phyloP scores from a whole-genome alignment of 78 protist genomes.

The Dictyostelium purpureum region DNA sequence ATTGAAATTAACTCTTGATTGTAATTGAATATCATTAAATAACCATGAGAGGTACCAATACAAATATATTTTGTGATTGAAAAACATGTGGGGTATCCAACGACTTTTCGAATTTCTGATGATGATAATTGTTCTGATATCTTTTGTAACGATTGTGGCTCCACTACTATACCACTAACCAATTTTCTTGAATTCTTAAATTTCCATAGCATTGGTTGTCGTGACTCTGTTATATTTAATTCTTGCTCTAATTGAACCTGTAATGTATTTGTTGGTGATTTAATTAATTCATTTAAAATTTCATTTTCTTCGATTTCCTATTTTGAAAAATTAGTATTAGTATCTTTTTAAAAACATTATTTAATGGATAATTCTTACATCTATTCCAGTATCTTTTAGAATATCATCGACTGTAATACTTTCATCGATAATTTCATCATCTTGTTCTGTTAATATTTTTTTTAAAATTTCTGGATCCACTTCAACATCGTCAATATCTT shows the following conservation, averaged over 20 bases:
- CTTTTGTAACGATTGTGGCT: constrained; percentile 53
- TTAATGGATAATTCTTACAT: background rate
- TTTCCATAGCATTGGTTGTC: constrained; percentile 61
- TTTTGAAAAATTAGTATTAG: background rate
- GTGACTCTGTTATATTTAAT: background rate
- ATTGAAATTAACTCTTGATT: constrained; percentile 50
- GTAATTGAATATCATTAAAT: constrained; percentile 39
- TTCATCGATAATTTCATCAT: constrained; percentile 47
- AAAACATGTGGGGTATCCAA: constrained; percentile 73
- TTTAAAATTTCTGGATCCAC: constrained; percentile 56
- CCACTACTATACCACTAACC: constrained; percentile 61
- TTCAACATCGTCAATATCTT: background rate
- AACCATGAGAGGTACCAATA: constrained; percentile 77
- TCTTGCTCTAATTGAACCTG: background rate
- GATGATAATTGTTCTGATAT: constrained; percentile 48
- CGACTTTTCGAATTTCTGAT: constrained; percentile 38
- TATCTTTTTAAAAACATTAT: background rate
- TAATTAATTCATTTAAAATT: background rate
- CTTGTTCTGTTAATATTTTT: constrained; percentile 54
- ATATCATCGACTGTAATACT: constrained; percentile 17
- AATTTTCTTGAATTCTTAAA: constrained; percentile 19
- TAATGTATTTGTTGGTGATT: background rate
- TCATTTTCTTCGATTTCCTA: background rate
- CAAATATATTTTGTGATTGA: constrained; percentile 47
- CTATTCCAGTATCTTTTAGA: constrained; percentile 4